Evolutionary conservation across 2,329 filamentous ascomycete species (phyloP).

Genomic region (Ophiobolus disseminans): DNA sequence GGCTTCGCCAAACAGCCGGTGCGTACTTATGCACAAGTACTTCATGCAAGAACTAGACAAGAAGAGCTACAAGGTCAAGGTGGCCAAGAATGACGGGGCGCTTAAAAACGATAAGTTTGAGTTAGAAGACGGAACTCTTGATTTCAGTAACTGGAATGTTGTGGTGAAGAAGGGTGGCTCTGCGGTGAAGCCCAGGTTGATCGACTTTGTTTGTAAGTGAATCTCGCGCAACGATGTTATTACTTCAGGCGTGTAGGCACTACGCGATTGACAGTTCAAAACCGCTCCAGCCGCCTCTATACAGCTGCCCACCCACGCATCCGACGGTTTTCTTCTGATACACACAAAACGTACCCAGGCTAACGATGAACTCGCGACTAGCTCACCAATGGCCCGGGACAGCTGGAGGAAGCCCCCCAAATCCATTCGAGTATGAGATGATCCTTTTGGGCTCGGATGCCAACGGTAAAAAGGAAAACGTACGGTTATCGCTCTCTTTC

Average conservation of each 20-base stretch:
- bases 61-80: slow-evolving; percentile 2
- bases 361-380: background rate
- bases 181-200: background rate
- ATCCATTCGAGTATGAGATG: slow-evolving; percentile 10
- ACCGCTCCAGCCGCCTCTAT: background rate
- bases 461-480: slow-evolving; percentile 8
- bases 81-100: slow-evolving; percentile 5
- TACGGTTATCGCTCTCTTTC: background rate
- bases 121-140: background rate
- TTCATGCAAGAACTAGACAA: background rate
- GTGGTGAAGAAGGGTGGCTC: background rate
- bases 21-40: slow-evolving; percentile 1
- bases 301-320: no score
- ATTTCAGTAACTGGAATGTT: background rate
- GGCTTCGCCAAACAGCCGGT: slow-evolving; percentile 1
- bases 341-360: no score
- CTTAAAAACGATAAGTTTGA: slow-evolving; percentile 1
- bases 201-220: slow-evolving; percentile 9
- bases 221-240: background rate
- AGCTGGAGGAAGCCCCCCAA: background rate
- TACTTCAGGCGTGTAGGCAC: background rate
- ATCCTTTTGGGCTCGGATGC: slow-evolving; percentile 2
- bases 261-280: no score
- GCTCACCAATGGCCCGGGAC: slow-evolving; percentile 6
- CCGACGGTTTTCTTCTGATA: no score